These are phyloP conservation scores for Microdochium paspali DNA, from an alignment of 2,329 filamentous ascomycete genomes.

Conservation along the genomic window DNA sequence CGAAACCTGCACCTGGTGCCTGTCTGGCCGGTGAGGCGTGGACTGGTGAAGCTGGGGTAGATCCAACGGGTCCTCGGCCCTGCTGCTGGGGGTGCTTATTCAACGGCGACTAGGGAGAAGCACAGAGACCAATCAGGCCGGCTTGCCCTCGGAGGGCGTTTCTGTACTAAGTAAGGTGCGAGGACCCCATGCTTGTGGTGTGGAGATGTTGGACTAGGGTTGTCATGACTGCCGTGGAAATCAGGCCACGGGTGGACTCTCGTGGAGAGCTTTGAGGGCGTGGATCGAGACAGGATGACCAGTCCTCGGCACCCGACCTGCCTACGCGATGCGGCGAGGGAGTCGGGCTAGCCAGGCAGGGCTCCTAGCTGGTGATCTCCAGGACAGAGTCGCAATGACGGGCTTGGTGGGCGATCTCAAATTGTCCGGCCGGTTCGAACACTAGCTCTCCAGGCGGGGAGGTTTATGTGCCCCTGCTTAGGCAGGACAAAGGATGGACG, in stretches of 20 bases:
- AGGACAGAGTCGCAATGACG: neutral
- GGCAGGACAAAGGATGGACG: no score
- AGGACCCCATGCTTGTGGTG: neutral
- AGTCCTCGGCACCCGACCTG: neutral
- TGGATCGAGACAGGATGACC: neutral
- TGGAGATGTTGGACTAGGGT: neutral
- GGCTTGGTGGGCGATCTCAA: neutral
- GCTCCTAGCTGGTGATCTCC: neutral
- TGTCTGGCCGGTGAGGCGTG: neutral
- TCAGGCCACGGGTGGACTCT: no score
- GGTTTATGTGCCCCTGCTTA: neutral
- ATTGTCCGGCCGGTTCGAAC: neutral
- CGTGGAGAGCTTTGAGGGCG: no score
- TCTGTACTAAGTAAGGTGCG: neutral
- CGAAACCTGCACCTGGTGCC: neutral
- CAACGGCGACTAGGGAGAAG: neutral
- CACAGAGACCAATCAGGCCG: neutral
- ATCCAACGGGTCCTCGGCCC: slow-evolving; percentile 1
- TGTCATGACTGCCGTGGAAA: neutral
- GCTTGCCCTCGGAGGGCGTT: neutral
- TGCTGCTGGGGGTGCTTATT: neutral
- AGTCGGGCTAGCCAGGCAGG: neutral
- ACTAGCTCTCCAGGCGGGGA: neutral
- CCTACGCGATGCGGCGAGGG: neutral
- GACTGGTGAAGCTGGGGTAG: neutral